Percentiles rank a stretch among this genome's conserved stretches.
Conservation (phyloP, 306 rosid species). For the Phaseolus lunatus region DNA sequence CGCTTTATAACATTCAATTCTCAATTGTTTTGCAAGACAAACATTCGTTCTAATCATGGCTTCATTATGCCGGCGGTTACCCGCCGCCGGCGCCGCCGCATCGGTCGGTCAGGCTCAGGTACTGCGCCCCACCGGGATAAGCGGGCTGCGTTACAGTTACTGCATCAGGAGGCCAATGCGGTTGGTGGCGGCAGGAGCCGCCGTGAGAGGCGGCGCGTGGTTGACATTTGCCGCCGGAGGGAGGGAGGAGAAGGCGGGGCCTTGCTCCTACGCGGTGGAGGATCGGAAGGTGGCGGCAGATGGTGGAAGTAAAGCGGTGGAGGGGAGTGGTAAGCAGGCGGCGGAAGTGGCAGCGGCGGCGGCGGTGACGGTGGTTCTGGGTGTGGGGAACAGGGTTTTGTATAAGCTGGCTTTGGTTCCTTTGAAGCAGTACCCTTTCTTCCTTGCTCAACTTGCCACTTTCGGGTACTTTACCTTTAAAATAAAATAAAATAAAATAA, state of each 20-base stretch:
- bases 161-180: constrained; percentile 31
- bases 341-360: constrained; percentile 72
- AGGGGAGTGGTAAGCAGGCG: constrained; percentile 45
- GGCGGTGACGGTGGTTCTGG: constrained; percentile 71
- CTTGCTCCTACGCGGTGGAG: constrained; percentile 59
- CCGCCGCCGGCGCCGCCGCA: constrained; percentile 44
- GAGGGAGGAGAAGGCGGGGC: constrained; percentile 48
- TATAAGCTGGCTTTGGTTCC: constrained; percentile 94
- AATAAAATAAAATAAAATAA: too few species aligned
- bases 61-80: constrained; percentile 50
- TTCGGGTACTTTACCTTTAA: constrained; percentile 58
- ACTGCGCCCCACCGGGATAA: constrained; percentile 32
- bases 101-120: constrained; percentile 22
- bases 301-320: constrained; percentile 42
- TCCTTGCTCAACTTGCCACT: constrained; percentile 93
- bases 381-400: constrained; percentile 83
- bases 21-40: not conserved
- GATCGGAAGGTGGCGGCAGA: constrained; percentile 49
- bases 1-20: not conserved
- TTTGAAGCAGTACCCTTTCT: constrained; percentile 85
- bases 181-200: constrained; percentile 43
- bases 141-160: constrained; percentile 15
- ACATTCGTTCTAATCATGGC: constrained; percentile 35
- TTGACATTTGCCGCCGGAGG: constrained; percentile 53
- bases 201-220: constrained; percentile 50